Evolutionary conservation across 495 filamentous ascomycete species (phyloP).

Genomic region (Astrothelium macrocarpum): DNA sequence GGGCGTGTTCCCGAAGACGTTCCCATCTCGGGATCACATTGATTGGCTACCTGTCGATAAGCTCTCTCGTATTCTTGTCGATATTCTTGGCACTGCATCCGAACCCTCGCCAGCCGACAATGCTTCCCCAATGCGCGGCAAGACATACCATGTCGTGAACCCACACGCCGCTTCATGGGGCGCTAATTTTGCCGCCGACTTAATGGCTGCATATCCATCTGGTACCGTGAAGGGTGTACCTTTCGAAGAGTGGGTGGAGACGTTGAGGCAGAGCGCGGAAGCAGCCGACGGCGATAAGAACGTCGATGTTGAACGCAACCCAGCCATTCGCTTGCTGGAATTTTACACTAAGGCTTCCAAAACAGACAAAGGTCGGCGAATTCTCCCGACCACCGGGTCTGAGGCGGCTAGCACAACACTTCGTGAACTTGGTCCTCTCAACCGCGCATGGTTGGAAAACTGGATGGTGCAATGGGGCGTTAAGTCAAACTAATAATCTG

Average conservation of each 20-base stretch:
- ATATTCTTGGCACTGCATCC: conserved; percentile 3
- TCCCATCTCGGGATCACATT: conserved; percentile 5
- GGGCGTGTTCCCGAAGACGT: conserved; percentile 8
- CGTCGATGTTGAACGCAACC: neutral
- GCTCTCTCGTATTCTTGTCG: conserved; percentile 4
- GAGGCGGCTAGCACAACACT: neutral
- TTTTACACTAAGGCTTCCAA: neutral
- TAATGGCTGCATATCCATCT: neutral
- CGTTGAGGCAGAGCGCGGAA: neutral
- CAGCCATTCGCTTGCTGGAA: neutral
- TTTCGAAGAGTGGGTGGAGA: conserved; percentile 7
- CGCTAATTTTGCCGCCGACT: neutral
- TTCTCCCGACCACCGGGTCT: neutral
- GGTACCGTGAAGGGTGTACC: neutral
- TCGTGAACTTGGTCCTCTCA: neutral
- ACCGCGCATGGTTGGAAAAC: neutral
- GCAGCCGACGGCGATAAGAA: neutral
- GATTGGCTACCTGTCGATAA: conserved; percentile 14
- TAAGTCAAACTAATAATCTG: neutral
- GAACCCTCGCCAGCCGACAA: neutral
- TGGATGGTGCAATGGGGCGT: conserved; percentile 1
- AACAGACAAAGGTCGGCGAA: neutral
- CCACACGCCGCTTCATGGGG: conserved; percentile 4
- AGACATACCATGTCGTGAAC: conserved; percentile 12
- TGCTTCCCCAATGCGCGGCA: neutral